Evolutionary conservation across 257 asterid species (phyloP).

Genomic region (Eucommia ulmoides): DNA sequence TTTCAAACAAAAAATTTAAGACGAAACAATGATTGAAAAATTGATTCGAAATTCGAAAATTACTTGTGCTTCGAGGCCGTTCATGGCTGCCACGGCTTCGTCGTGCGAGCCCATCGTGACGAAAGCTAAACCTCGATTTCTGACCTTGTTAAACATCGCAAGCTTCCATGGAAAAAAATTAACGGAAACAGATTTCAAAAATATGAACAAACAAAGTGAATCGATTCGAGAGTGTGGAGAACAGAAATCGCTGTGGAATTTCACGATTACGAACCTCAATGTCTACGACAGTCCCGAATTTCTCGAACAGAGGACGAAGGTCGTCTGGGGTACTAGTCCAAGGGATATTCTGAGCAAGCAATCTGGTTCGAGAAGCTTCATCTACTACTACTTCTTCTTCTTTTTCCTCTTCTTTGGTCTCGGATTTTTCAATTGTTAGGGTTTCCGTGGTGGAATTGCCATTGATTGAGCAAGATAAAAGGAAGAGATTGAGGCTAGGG

Average conservation of each 20-base stretch:
- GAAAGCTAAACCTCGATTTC: conserved; percentile 85
- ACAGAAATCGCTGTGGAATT: background rate
- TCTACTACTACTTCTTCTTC: conserved; percentile 20
- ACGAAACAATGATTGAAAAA: too few species aligned
- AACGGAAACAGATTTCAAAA: conserved; percentile 9
- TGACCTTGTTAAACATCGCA: conserved; percentile 67
- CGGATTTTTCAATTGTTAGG: conserved; percentile 8
- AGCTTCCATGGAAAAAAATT: conserved; percentile 26
- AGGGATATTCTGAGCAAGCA: conserved; percentile 77
- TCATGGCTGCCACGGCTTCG: conserved; percentile 66
- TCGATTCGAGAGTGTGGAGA: background rate
- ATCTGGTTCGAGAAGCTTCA: conserved; percentile 32
- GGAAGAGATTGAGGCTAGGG: conserved; percentile 22
- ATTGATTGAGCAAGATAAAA: conserved; percentile 8
- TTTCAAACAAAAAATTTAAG: too few species aligned
- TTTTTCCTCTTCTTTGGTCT: conserved; percentile 5
- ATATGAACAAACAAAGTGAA: conserved; percentile 3
- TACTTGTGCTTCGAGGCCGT: conserved; percentile 49
- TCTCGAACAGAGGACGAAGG: conserved; percentile 61
- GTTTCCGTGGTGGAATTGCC: conserved; percentile 16
- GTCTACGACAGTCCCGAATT: conserved; percentile 53
- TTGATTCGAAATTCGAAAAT: too few species aligned
- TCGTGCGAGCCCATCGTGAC: conserved; percentile 80
- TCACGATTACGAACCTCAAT: conserved; percentile 41
- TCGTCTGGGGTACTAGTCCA: conserved; percentile 61